Percentiles rank a stretch among this genome's conserved stretches.
phyloP scores from a whole-genome alignment of 2,329 filamentous ascomycete species.

The Pseudocercospora eumusae region DNA sequence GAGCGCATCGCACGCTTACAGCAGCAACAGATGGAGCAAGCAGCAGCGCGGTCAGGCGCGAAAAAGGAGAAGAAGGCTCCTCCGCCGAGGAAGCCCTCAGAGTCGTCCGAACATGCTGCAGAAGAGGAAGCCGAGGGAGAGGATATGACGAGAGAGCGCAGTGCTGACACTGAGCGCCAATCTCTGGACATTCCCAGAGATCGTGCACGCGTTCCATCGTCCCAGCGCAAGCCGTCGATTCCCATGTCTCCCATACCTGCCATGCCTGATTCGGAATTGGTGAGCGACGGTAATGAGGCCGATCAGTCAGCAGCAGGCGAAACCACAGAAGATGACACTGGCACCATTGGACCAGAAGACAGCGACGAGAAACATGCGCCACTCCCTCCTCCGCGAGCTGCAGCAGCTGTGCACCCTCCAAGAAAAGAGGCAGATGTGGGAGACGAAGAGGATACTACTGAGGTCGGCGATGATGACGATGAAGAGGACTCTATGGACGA shows the following conservation, averaged over 20 bases:
- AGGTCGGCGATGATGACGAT: slow-evolving; percentile 53
- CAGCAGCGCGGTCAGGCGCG: slow-evolving; percentile 76
- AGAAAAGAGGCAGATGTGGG: slow-evolving; percentile 49
- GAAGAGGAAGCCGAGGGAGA: slow-evolving; percentile 43
- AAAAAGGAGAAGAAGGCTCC: slow-evolving; percentile 74
- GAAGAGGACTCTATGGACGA: slow-evolving; percentile 86
- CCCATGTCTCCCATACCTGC: slow-evolving; percentile 40
- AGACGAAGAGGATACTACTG: slow-evolving; percentile 52
- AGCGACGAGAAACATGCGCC: slow-evolving; percentile 61
- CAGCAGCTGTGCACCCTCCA: slow-evolving; percentile 39
- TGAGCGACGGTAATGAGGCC: slow-evolving; percentile 66
- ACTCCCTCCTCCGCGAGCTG: slow-evolving; percentile 44
- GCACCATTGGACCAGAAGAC: slow-evolving; percentile 70
- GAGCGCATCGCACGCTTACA: slow-evolving; percentile 93
- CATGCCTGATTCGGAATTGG: slow-evolving; percentile 53
- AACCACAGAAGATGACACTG: slow-evolving; percentile 62
- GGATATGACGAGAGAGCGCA: slow-evolving; percentile 42
- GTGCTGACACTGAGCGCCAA: slow-evolving; percentile 39
- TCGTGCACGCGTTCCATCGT: slow-evolving; percentile 41
- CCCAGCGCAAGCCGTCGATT: slow-evolving; percentile 42
- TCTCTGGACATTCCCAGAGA: slow-evolving; percentile 43
- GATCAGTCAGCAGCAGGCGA: slow-evolving; percentile 66
- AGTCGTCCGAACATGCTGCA: slow-evolving; percentile 44
- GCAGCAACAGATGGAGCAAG: slow-evolving; percentile 89
- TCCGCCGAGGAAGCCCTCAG: slow-evolving; percentile 65